Conservation (phyloP, 2,329 filamentous ascomycete species). For the Conoideocrella luteorostrata region DNA sequence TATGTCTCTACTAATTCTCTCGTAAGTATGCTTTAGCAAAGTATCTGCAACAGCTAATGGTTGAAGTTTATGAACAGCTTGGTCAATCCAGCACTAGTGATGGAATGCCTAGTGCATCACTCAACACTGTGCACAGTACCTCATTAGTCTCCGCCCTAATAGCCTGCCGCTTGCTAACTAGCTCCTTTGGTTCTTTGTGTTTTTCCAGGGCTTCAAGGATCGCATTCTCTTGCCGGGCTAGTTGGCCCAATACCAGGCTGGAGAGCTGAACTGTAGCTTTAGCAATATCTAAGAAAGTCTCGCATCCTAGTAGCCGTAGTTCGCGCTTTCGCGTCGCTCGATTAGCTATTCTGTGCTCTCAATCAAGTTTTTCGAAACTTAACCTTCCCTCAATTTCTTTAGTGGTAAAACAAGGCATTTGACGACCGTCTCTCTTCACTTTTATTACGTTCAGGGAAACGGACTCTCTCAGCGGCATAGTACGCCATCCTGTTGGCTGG, state of each 20-base stretch:
- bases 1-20: too few relatives aligned
- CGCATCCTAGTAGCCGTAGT: background rate
- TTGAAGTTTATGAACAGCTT: too few relatives aligned
- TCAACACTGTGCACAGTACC: background rate
- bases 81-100: too few relatives aligned
- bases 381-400: background rate
- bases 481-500: too few relatives aligned
- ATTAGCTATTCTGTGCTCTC: background rate
- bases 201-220: background rate
- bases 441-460: background rate
- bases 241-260: background rate
- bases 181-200: background rate
- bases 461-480: too few relatives aligned
- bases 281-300: background rate
- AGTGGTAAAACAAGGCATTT: background rate
- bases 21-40: too few relatives aligned
- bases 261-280: background rate
- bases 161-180: background rate
- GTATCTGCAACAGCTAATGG: too few relatives aligned
- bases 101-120: too few relatives aligned
- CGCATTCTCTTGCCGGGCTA: background rate
- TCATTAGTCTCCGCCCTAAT: background rate
- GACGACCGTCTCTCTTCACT: background rate
- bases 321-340: background rate
- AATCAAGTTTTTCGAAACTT: background rate